A percentile compares a stretch with the other conserved stretches of the same genome.
phyloP scores from a whole-genome alignment of 768 basidiomycete species.

The Leccinum arenicola region DNA sequence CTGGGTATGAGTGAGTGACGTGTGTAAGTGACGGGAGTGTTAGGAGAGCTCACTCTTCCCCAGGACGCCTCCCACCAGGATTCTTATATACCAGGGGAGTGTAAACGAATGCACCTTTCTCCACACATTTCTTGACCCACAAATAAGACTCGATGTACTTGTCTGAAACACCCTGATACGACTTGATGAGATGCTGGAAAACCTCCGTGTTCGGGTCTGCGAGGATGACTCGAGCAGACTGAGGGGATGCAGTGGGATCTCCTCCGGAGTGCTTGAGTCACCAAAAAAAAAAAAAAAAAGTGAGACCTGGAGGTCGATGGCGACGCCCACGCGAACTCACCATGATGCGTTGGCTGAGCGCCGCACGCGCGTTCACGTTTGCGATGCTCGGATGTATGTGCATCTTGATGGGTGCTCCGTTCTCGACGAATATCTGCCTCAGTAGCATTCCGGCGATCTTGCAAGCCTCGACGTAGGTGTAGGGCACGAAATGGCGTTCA shows the following conservation, averaged over 20 bases:
- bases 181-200: constrained; percentile 70
- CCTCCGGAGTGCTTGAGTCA: constrained; percentile 71
- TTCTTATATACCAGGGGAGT: constrained; percentile 83
- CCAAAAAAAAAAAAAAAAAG: background rate
- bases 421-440: constrained; percentile 72
- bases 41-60: constrained; percentile 62
- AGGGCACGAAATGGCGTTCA: constrained; percentile 75
- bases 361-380: constrained; percentile 67
- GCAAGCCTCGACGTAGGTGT: constrained; percentile 82
- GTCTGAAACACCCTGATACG: constrained; percentile 62
- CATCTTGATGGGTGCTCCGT: constrained; percentile 64
- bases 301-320: background rate
- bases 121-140: constrained; percentile 84
- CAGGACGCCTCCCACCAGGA: constrained; percentile 75
- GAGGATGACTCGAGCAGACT: constrained; percentile 71
- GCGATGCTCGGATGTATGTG: constrained; percentile 81
- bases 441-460: constrained; percentile 71
- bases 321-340: constrained; percentile 35
- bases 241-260: constrained; percentile 66
- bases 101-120: constrained; percentile 59
- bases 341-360: constrained; percentile 68
- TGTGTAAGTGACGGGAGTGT: background rate
- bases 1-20: constrained; percentile 34
- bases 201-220: constrained; percentile 79
- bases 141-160: constrained; percentile 80